Percentiles rank a stretch among this genome's conserved stretches.
Conservation (phyloP, 805 yeast genomes). For the Metschnikowia chrysomelidarum region DNA sequence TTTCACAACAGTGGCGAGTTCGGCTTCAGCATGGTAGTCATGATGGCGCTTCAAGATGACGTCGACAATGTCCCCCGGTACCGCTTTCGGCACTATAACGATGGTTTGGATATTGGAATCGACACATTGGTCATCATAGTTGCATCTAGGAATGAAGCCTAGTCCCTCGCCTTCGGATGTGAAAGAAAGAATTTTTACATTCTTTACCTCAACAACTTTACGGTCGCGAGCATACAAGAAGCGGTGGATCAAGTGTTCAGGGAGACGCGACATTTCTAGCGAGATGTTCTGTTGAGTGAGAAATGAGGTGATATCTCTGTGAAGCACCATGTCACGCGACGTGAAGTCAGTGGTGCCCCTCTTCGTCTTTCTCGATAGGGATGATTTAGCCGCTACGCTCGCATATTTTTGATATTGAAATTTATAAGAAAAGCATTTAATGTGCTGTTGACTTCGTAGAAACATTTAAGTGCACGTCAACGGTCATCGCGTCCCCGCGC, state of each 20-base stretch:
- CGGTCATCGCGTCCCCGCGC: conserved; percentile 1
- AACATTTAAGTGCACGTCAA: conserved; percentile 2
- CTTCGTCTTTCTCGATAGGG: conserved; percentile 22
- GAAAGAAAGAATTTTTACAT: conserved; percentile 26
- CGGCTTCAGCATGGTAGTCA: conserved; percentile 30
- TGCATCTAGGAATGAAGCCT: conserved; percentile 28
- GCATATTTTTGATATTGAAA: conserved; percentile 3
- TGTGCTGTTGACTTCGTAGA: not conserved
- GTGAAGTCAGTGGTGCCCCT: conserved; percentile 32
- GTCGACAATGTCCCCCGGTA: conserved; percentile 37
- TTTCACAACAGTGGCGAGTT: conserved; percentile 20
- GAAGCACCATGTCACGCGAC: conserved; percentile 24
- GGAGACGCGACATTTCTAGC: conserved; percentile 20
- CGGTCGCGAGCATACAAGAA: conserved; percentile 25
- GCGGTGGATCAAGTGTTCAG: conserved; percentile 22
- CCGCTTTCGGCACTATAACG: conserved; percentile 37
- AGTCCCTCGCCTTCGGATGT: conserved; percentile 39
- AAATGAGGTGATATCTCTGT: conserved; percentile 26
- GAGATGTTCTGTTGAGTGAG: conserved; percentile 13
- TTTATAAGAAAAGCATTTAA: not conserved
- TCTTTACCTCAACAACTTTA: conserved; percentile 4
- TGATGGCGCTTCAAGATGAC: conserved; percentile 31
- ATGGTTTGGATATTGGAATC: conserved; percentile 18
- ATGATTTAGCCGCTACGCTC: not conserved
- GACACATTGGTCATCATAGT: conserved; percentile 12